Evolutionary conservation across 1,284 basidiomycete species (phyloP).

Genomic region (Puccinia polysora): DNA sequence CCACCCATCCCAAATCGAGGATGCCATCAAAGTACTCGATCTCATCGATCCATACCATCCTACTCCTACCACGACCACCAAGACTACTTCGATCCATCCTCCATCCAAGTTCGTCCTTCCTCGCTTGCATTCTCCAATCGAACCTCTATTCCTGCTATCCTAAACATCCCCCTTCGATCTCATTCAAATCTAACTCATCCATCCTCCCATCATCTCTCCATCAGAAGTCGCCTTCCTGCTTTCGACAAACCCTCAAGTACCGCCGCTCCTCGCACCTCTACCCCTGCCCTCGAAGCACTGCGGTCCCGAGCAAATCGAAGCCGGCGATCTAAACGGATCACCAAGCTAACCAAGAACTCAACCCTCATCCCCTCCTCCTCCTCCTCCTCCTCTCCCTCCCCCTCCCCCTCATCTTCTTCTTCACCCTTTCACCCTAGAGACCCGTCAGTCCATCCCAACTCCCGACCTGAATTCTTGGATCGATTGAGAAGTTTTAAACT

Average conservation of each 20-base stretch:
- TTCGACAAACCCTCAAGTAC: not conserved
- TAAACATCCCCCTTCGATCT: no score
- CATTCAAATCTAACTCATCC: no score
- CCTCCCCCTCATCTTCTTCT: no score
- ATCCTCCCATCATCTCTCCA: not conserved
- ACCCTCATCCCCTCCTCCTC: not conserved
- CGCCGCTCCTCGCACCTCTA: constrained; percentile 1
- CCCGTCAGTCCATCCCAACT: not conserved
- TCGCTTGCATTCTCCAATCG: no score
- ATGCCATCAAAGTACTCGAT: constrained; percentile 6
- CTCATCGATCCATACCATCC: no score
- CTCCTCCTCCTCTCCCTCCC: no score
- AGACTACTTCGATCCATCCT: not conserved
- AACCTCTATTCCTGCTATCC: no score
- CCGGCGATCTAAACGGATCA: not conserved
- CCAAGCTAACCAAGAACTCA: not conserved
- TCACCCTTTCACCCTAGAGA: not conserved
- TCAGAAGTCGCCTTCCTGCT: not conserved
- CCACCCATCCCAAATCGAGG: not conserved
- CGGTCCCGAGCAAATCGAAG: constrained; percentile 1
- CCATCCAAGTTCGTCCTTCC: not conserved
- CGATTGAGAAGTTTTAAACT: constrained; percentile 19
- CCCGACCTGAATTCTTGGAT: constrained; percentile 5
- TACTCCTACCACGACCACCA: not conserved
- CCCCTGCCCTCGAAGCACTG: constrained; percentile 31